Conservation (phyloP, 768 basidiomycete genomes). For the Exsudoporus frostii region DNA sequence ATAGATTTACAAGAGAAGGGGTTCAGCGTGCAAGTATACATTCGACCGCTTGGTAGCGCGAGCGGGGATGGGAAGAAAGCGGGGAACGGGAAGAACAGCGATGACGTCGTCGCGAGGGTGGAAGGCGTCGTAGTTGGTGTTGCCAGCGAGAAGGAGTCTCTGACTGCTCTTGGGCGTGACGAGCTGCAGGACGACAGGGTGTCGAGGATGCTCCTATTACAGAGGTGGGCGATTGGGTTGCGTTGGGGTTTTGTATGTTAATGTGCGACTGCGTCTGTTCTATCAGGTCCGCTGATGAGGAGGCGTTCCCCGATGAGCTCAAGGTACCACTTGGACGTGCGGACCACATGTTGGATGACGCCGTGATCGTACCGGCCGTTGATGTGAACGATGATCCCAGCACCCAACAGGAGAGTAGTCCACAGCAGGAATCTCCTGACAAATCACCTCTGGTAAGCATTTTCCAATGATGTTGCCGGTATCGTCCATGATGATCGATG, state of each 20-base stretch:
- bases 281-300: slow-evolving; percentile 50
- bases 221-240: slow-evolving; percentile 45
- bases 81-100: slow-evolving; percentile 6
- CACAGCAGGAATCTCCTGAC: slow-evolving; percentile 20
- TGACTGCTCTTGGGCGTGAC: slow-evolving; percentile 69
- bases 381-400: slow-evolving; percentile 16
- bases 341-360: slow-evolving; percentile 51
- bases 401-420: slow-evolving; percentile 14
- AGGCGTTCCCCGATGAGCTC: slow-evolving; percentile 58
- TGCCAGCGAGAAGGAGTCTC: slow-evolving; percentile 70
- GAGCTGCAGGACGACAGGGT: slow-evolving; percentile 73
- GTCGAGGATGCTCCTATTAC: slow-evolving; percentile 61
- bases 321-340: slow-evolving; percentile 59
- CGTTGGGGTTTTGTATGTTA: slow-evolving; percentile 1
- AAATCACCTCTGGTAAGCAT: slow-evolving; percentile 23
- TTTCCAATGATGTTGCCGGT: background rate
- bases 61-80: slow-evolving; percentile 1
- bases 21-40: slow-evolving; percentile 53
- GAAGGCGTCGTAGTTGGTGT: slow-evolving; percentile 43
- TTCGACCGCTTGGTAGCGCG: slow-evolving; percentile 46
- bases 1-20: slow-evolving; percentile 58
- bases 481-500: background rate
- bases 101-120: slow-evolving; percentile 26
- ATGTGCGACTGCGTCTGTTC: background rate
- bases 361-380: slow-evolving; percentile 9